Evolutionary conservation across 2,329 filamentous ascomycete genomes (phyloP).

Genomic region (Talaromyces sp.): DNA sequence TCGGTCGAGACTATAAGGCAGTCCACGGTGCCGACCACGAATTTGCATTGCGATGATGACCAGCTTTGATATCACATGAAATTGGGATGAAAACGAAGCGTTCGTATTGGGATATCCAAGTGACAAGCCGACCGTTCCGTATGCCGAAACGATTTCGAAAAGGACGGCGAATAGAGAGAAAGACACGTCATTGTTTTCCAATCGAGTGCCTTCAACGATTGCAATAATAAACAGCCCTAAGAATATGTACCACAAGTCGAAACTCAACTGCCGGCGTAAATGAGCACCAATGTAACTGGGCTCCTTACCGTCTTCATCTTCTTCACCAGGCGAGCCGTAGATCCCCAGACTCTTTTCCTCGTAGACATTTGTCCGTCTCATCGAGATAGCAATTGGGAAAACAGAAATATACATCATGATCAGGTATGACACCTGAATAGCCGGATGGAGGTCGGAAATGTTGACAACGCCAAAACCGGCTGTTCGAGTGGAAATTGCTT

Average conservation of each 20-base stretch:
- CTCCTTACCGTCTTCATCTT: slow-evolving; percentile 50
- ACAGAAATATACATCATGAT: slow-evolving; percentile 99
- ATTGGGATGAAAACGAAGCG: slow-evolving; percentile 76
- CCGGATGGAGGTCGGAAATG: slow-evolving; percentile 73
- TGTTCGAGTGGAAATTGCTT: slow-evolving; percentile 82
- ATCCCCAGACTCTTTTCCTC: slow-evolving; percentile 67
- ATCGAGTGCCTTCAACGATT: slow-evolving; percentile 72
- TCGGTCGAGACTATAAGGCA: slow-evolving; percentile 63
- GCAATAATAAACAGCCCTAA: slow-evolving; percentile 87
- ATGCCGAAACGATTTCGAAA: slow-evolving; percentile 85
- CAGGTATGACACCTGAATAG: slow-evolving; percentile 87
- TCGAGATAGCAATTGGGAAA: slow-evolving; percentile 91
- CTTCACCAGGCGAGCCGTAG: slow-evolving; percentile 63
- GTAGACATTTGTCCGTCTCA: slow-evolving; percentile 92
- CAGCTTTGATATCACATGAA: slow-evolving; percentile 63
- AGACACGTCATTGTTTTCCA: slow-evolving; percentile 55
- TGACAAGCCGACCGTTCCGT: slow-evolving; percentile 88
- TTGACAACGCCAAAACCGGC: slow-evolving; percentile 84
- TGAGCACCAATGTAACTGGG: slow-evolving; percentile 86
- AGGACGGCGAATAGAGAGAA: slow-evolving; percentile 66
- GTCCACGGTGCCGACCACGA: slow-evolving; percentile 59
- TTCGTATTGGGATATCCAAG: slow-evolving; percentile 74
- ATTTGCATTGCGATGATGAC: slow-evolving; percentile 64
- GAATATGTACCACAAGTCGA: slow-evolving; percentile 97
- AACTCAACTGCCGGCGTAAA: slow-evolving; percentile 86